Evolutionary conservation across 164 flowering plant genomes (phyloP).

Genomic region (Kalanchoe fedtschenkoi): DNA sequence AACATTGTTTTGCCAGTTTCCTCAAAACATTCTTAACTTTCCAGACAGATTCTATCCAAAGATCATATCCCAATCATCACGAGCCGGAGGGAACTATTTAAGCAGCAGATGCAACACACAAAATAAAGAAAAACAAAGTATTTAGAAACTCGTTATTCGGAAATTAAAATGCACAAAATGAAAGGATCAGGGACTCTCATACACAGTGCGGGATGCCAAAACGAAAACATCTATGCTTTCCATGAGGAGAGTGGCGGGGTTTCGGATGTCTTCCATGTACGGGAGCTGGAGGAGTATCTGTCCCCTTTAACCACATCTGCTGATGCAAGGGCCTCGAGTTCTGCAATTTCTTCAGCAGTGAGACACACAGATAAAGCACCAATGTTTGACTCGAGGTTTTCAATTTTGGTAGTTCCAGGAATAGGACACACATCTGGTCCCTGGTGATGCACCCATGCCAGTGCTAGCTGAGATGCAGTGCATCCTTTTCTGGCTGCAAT

Average conservation of each 20-base stretch:
- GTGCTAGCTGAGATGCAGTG: constrained; percentile 29
- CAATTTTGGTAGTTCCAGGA: constrained; percentile 35
- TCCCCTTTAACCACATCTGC: constrained; percentile 26
- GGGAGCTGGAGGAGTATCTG: constrained; percentile 3
- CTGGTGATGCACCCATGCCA: constrained; percentile 33
- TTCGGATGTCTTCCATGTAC: constrained; percentile 23
- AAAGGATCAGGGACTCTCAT: background rate
- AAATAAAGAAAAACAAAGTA: background rate
- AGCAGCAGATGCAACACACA: too few relatives aligned
- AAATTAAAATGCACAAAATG: background rate
- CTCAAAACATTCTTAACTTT: too few relatives aligned
- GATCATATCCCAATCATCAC: too few relatives aligned
- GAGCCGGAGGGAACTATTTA: too few relatives aligned
- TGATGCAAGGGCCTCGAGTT: constrained; percentile 31
- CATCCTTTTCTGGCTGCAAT: constrained; percentile 25
- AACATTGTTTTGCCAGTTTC: too few relatives aligned
- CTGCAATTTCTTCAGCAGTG: constrained; percentile 28
- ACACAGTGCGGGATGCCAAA: background rate
- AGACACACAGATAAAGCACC: constrained; percentile 26
- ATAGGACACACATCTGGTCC: constrained; percentile 30
- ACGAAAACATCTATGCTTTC: constrained; percentile 11
- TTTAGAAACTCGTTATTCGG: background rate
- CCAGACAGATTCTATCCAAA: too few relatives aligned
- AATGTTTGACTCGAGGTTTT: constrained; percentile 32
- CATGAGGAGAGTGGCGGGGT: constrained; percentile 30